These are phyloP conservation scores for Apiotrichum sp. DNA, from an alignment of 1,284 basidiomycete genomes.

Conservation along the genomic window DNA sequence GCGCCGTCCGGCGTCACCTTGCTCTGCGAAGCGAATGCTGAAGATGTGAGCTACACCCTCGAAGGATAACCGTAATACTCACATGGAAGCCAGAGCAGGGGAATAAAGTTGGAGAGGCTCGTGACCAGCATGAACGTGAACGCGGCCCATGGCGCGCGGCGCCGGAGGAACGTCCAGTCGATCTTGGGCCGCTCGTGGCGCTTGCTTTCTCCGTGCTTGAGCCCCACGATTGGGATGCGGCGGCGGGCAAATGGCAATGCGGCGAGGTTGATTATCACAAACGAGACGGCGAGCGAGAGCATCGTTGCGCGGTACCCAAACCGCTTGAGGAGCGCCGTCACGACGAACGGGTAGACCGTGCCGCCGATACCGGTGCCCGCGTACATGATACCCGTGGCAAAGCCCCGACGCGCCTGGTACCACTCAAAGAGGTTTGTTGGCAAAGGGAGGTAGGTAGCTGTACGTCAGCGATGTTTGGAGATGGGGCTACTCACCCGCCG, in stretches of 20 bases:
- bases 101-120: constrained; percentile 42
- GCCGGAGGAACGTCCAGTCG: constrained; percentile 27
- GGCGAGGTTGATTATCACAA: constrained; percentile 23
- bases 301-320: constrained; percentile 44
- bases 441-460: constrained; percentile 39
- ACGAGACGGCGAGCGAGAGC: constrained; percentile 33
- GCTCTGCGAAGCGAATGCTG: constrained; percentile 37
- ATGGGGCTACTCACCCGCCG: constrained; percentile 23
- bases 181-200: constrained; percentile 6
- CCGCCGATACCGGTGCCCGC: constrained; percentile 36
- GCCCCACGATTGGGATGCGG: constrained; percentile 29
- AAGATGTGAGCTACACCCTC: too few species aligned
- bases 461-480: not conserved
- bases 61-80: constrained; percentile 8
- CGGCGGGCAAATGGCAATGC: constrained; percentile 36
- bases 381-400: constrained; percentile 31
- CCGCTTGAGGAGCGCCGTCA: constrained; percentile 28
- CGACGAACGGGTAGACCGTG: constrained; percentile 40
- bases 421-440: constrained; percentile 42
- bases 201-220: not conserved
- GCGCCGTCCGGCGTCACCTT: constrained; percentile 36
- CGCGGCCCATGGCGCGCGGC: constrained; percentile 28
- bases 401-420: constrained; percentile 32
- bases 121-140: constrained; percentile 32
- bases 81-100: constrained; percentile 42